Percentiles rank a stretch among this genome's conserved stretches.
These are phyloP conservation scores for Fraxinus greggii DNA, from an alignment of 305 asterid species.

Conservation along the genomic window DNA sequence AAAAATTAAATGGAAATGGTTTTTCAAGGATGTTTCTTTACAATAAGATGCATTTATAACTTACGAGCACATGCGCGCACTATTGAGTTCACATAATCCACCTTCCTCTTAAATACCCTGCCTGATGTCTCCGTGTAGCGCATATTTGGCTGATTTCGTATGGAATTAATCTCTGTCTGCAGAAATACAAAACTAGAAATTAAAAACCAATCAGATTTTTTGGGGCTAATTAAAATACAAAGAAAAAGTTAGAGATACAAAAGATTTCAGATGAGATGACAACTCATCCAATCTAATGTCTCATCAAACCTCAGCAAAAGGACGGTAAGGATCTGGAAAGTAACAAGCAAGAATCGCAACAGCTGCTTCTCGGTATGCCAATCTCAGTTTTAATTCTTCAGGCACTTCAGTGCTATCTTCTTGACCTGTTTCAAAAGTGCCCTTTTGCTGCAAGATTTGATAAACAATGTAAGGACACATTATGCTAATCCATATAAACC, in stretches of 20 bases:
- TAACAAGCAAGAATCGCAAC: slow-evolving; percentile 90
- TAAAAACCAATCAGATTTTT: slow-evolving; percentile 15
- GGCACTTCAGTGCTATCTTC: slow-evolving; percentile 92
- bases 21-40: not conserved
- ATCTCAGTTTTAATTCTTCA: slow-evolving; percentile 84
- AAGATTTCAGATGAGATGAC: not conserved
- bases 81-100: slow-evolving; percentile 77
- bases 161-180: slow-evolving; percentile 88
- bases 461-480: slow-evolving; percentile 23
- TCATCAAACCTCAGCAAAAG: slow-evolving; percentile 64
- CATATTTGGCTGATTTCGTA: slow-evolving; percentile 81
- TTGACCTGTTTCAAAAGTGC: slow-evolving; percentile 98
- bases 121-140: slow-evolving; percentile 64
- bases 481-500: slow-evolving; percentile 15
- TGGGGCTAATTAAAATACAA: not conserved
- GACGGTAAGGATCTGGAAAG: slow-evolving; percentile 81
- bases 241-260: slow-evolving; percentile 8
- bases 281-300: slow-evolving; percentile 11
- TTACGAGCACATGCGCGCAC: slow-evolving; percentile 97
- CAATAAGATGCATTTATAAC: slow-evolving; percentile 36
- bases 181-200: slow-evolving; percentile 28
- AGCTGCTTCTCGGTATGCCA: slow-evolving; percentile 98
- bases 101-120: slow-evolving; percentile 75
- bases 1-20: slow-evolving; percentile 1
- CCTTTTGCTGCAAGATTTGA: slow-evolving; percentile 80